Evolutionary conservation across 306 rosid genomes (phyloP).

Genomic region (Canavalia ensiformis): DNA sequence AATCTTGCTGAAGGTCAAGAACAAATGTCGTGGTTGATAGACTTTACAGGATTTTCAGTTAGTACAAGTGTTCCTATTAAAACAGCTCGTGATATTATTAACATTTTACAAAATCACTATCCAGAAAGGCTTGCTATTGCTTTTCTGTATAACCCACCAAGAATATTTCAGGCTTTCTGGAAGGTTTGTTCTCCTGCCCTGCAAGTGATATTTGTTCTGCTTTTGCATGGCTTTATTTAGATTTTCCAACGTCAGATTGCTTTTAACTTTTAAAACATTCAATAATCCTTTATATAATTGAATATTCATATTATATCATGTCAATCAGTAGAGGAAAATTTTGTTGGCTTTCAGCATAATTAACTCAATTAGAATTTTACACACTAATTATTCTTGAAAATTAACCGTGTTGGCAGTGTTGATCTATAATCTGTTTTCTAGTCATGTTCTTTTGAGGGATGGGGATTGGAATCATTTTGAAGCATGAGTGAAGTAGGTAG

Average conservation of each 20-base stretch:
- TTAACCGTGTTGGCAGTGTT: neutral
- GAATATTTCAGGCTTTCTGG: conserved; percentile 85
- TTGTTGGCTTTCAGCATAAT: conserved; percentile 12
- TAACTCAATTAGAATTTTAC: neutral
- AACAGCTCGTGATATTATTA: conserved; percentile 75
- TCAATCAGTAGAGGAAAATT: neutral
- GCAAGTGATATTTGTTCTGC: conserved; percentile 26
- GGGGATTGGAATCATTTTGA: neutral
- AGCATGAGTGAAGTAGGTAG: conserved; percentile 11
- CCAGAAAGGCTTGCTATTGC: conserved; percentile 91
- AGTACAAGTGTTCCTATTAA: conserved; percentile 64
- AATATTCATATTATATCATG: conserved; percentile 24
- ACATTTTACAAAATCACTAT: conserved; percentile 88
- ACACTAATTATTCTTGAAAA: neutral
- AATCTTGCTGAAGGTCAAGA: conserved; percentile 87
- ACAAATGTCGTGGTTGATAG: conserved; percentile 95
- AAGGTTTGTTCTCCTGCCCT: conserved; percentile 66
- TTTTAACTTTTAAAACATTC: neutral
- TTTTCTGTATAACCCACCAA: conserved; percentile 85
- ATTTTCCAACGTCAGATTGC: neutral
- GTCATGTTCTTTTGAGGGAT: conserved; percentile 8
- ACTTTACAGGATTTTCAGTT: conserved; percentile 80
- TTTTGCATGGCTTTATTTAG: conserved; percentile 15
- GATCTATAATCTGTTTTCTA: neutral
- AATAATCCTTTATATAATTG: neutral